Percentiles rank a stretch among this genome's conserved stretches.
Evolutionary conservation across 306 rosid species (phyloP).

Genomic region (Vachellia pachyceras): DNA sequence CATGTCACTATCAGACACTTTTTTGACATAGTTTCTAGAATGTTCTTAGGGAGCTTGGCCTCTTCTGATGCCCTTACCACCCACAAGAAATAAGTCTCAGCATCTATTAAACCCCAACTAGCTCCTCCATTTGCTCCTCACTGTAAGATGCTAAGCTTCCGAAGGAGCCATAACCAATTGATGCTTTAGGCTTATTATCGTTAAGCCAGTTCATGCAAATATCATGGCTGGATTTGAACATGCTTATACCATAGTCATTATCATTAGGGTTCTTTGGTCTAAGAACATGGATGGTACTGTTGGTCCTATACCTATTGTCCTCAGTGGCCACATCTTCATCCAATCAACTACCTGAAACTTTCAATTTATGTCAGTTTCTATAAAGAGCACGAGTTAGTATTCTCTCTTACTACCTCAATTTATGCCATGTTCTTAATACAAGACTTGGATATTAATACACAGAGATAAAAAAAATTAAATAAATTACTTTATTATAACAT

Average conservation of each 20-base stretch:
- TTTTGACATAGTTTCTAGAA: background rate
- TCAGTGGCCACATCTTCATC: slow-evolving; percentile 1
- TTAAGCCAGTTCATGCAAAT: background rate
- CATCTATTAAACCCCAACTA: background rate
- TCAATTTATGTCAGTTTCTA: background rate
- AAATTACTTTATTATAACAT: too few species aligned
- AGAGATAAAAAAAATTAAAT: too few species aligned
- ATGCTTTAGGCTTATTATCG: background rate
- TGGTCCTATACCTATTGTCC: slow-evolving; percentile 22
- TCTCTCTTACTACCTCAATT: background rate
- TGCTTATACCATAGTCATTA: background rate
- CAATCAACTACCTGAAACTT: background rate
- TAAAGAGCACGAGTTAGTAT: background rate
- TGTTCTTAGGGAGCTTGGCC: background rate
- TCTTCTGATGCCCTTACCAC: background rate
- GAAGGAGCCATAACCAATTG: background rate
- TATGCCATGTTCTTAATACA: too few species aligned
- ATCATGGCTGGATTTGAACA: background rate
- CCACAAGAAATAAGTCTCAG: background rate
- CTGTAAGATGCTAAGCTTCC: background rate
- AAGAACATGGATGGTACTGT: background rate
- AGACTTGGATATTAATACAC: too few species aligned
- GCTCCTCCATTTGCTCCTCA: background rate
- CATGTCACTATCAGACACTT: background rate
- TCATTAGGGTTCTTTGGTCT: background rate